A percentile compares a stretch with the other conserved stretches of the same genome.
Evolutionary conservation across 2,329 filamentous ascomycete genomes (phyloP).

Genomic region (Tricladium varicosporioides): DNA sequence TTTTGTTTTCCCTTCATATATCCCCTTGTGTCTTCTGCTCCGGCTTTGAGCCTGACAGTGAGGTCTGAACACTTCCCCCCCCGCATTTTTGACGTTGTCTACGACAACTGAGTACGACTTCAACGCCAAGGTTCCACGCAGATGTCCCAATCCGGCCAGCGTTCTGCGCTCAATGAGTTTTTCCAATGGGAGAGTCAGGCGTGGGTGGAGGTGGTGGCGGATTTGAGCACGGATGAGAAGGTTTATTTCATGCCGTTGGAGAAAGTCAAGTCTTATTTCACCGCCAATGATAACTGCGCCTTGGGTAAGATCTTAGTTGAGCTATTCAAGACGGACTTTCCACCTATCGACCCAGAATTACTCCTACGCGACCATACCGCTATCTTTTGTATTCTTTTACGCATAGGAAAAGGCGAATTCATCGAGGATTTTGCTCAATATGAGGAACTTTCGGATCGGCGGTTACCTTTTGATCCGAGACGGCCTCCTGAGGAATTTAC

Average conservation of each 20-base stretch:
- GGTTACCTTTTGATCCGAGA: slow-evolving; percentile 27
- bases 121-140: neutral
- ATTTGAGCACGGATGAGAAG: slow-evolving; percentile 14
- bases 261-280: slow-evolving; percentile 20
- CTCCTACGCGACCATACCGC: slow-evolving; percentile 23
- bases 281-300: slow-evolving; percentile 12
- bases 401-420: slow-evolving; percentile 4
- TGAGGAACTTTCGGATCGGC: slow-evolving; percentile 16
- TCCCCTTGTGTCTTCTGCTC: neutral
- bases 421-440: slow-evolving; percentile 12
- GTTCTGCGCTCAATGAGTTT: slow-evolving; percentile 18
- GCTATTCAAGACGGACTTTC: slow-evolving; percentile 18
- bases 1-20: neutral
- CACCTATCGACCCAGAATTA: slow-evolving; percentile 21
- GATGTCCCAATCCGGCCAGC: slow-evolving; percentile 13
- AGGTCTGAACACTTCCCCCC: too few species aligned
- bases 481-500: slow-evolving; percentile 22
- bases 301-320: slow-evolving; percentile 18
- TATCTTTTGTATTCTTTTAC: slow-evolving; percentile 11
- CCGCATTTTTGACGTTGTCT: neutral
- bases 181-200: slow-evolving; percentile 23
- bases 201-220: slow-evolving; percentile 17
- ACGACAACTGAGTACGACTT: too few species aligned
- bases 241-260: slow-evolving; percentile 23
- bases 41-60: neutral